Evolutionary conservation across 1,284 basidiomycete species (phyloP).

Genomic region (Irpex lacteus): DNA sequence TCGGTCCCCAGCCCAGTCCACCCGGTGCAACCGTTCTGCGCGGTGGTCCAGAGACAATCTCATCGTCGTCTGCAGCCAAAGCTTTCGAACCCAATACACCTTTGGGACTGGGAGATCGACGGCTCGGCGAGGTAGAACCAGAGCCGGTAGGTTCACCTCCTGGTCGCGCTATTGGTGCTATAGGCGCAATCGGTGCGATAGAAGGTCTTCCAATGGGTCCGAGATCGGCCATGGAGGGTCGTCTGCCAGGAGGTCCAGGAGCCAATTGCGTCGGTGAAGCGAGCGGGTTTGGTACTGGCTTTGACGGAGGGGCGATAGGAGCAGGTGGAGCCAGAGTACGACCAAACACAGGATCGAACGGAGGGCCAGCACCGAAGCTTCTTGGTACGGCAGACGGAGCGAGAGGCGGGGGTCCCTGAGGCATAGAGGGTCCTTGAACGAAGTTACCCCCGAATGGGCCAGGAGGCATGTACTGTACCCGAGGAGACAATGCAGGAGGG

Average conservation of each 20-base stretch:
- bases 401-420: constrained; percentile 41
- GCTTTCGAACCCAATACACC: constrained; percentile 74
- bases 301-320: constrained; percentile 51
- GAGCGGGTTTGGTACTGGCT: constrained; percentile 31
- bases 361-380: constrained; percentile 42
- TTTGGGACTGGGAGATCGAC: constrained; percentile 71
- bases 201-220: constrained; percentile 61
- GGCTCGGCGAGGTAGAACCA: constrained; percentile 59
- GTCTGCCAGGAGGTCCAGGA: constrained; percentile 30
- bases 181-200: constrained; percentile 4
- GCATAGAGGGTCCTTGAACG: constrained; percentile 40
- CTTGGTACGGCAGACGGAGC: constrained; percentile 53
- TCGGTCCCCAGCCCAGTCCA: constrained; percentile 45
- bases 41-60: constrained; percentile 56
- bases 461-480: constrained; percentile 43
- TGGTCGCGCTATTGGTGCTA: constrained; percentile 41
- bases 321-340: constrained; percentile 38
- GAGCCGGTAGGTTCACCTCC: constrained; percentile 46
- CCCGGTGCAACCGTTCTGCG: constrained; percentile 42
- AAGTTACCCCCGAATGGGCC: constrained; percentile 46
- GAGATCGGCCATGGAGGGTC: constrained; percentile 38
- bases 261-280: constrained; percentile 38
- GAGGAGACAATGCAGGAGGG: constrained; percentile 47
- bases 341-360: constrained; percentile 48
- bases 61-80: constrained; percentile 72